phyloP scores from a whole-genome alignment of 208 protist genomes.

The Leishmania tarentolae region DNA sequence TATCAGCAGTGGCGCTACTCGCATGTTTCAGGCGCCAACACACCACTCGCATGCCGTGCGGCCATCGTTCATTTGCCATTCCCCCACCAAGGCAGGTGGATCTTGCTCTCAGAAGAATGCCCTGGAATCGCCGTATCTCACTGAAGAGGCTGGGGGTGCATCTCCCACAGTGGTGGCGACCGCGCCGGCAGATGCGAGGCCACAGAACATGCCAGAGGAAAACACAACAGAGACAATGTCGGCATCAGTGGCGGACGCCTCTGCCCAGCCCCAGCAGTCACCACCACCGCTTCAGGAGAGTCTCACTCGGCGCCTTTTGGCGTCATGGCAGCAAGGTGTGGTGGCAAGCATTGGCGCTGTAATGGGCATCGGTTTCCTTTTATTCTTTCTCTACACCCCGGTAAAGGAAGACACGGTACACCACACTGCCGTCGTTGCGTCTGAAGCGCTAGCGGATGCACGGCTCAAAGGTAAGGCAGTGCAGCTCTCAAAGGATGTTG shows the following conservation, averaged over 20 bases:
- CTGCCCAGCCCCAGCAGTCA: neutral
- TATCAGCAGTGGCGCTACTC: neutral
- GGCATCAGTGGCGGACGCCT: neutral
- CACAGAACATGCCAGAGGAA: neutral
- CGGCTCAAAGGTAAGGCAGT: conserved; percentile 68
- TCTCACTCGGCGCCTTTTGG: conserved; percentile 50
- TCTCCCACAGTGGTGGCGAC: neutral
- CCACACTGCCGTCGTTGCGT: conserved; percentile 87
- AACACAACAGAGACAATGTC: too few species aligned
- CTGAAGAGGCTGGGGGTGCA: neutral
- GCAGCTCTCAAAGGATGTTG: conserved; percentile 84
- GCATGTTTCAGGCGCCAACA: neutral
- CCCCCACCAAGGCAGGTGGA: neutral
- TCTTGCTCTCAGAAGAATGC: neutral
- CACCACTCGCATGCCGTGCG: too few species aligned
- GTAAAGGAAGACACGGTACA: conserved; percentile 91
- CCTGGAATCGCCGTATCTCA: neutral
- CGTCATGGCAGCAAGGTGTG: conserved; percentile 88
- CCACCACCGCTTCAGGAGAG: conserved; percentile 8
- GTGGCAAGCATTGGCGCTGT: conserved; percentile 84
- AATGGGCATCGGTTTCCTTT: conserved; percentile 82
- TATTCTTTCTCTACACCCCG: conserved; percentile 80
- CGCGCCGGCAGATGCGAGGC: neutral
- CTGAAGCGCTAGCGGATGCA: conserved; percentile 74
- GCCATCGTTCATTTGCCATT: neutral